phyloP scores from a whole-genome alignment of 768 basidiomycete species.

The Trametes maxima region DNA sequence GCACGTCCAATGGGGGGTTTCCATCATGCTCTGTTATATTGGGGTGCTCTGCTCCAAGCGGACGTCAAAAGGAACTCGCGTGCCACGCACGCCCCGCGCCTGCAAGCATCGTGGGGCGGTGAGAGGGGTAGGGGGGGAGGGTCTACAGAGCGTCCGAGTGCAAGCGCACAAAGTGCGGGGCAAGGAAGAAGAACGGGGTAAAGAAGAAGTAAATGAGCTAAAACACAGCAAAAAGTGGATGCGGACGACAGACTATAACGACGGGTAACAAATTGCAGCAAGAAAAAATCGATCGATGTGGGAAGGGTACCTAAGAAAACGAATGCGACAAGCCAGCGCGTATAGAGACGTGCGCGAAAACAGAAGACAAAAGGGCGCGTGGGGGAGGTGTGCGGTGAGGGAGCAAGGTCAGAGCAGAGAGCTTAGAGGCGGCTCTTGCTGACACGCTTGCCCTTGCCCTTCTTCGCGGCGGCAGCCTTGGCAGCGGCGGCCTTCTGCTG shows the following conservation, averaged over 20 bases:
- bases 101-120: not conserved
- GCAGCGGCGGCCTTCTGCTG: not conserved
- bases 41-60: not conserved
- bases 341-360: not conserved
- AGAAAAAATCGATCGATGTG: not conserved
- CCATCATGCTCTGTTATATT: slow-evolving; percentile 16
- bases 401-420: not conserved
- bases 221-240: not conserved
- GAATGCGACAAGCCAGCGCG: slow-evolving; percentile 11
- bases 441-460: slow-evolving; percentile 8
- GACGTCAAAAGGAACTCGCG: not conserved
- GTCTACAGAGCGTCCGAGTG: not conserved
- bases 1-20: not conserved
- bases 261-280: not conserved
- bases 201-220: not conserved
- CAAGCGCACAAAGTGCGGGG: not conserved
- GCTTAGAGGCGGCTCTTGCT: slow-evolving; percentile 3
- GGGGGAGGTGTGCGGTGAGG: not conserved
- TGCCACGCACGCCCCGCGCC: not conserved
- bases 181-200: not conserved
- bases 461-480: slow-evolving; percentile 2
- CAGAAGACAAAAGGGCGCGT: not conserved
- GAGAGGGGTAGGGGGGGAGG: not conserved
- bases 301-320: not conserved
- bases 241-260: not conserved